Evolutionary conservation across 345 rosid genomes (phyloP).

Genomic region (Gossypium longicalyx): DNA sequence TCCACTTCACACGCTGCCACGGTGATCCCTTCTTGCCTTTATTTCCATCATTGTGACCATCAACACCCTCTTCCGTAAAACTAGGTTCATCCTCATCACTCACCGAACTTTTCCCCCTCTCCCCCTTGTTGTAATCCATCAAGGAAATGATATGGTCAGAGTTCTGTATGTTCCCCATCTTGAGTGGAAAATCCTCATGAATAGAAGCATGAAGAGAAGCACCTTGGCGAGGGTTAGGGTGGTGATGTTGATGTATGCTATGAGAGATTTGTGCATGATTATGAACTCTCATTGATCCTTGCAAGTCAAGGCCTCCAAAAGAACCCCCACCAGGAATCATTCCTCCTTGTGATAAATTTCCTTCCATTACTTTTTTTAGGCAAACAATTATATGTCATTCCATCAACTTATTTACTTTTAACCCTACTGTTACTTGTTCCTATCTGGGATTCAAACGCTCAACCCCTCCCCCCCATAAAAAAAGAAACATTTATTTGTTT

Average conservation of each 20-base stretch:
- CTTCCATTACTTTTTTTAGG: slow-evolving; percentile 46
- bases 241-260: slow-evolving; percentile 48
- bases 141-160: slow-evolving; percentile 50
- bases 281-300: slow-evolving; percentile 58
- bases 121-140: slow-evolving; percentile 49
- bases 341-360: slow-evolving; percentile 66
- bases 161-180: slow-evolving; percentile 54
- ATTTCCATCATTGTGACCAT: slow-evolving; percentile 43
- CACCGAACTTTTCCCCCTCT: slow-evolving; percentile 49
- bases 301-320: slow-evolving; percentile 68
- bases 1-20: slow-evolving; percentile 96
- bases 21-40: slow-evolving; percentile 63
- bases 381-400: slow-evolving; percentile 14
- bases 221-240: slow-evolving; percentile 45
- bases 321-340: slow-evolving; percentile 58
- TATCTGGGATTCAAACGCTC: background rate
- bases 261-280: slow-evolving; percentile 46
- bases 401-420: slow-evolving; percentile 17
- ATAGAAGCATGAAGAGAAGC: slow-evolving; percentile 35
- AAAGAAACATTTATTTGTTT: slow-evolving; percentile 12
- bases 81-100: slow-evolving; percentile 92
- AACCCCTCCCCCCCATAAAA: background rate
- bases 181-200: slow-evolving; percentile 65
- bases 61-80: slow-evolving; percentile 65
- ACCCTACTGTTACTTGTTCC: slow-evolving; percentile 10